Evolutionary conservation across 768 basidiomycete genomes (phyloP), one percentile per base, ranked within the genome.

Genomic region (Tricholoma terreum): DNA sequence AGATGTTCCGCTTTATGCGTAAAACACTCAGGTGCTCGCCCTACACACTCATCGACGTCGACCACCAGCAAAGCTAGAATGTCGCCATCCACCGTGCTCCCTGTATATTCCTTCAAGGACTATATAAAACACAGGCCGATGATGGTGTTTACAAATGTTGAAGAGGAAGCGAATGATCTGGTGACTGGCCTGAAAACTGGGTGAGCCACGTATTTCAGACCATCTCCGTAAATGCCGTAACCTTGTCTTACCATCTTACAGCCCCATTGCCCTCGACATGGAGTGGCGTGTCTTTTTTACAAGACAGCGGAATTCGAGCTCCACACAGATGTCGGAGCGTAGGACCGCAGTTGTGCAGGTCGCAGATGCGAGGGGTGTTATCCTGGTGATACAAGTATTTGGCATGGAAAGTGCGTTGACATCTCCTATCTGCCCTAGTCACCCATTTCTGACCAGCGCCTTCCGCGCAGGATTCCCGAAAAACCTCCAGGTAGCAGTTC

Each of bases 201-300:
- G 61, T 70, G 35, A 30, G 14, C 31, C 52, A 15, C 35, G 38
- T 43, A 15, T 6, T 21, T 8, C 9, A 40, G 21, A 22, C 14
- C 15, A n/a, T 9, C 27, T 22, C 55, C n/a, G 3, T 22, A 6
- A 17, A 36, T 12, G 5, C 14, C 2, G 17, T 43, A 33, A 35
- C 12, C 9, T 14, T 22, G 6, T 49, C 24, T 49, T 9, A 7
- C 34, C 12, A 35, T 33, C 35, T 42, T 31, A 3, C 46, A 70
- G 66, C 12, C 67, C 73, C n/a, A 30, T 74, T 19, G 71, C 69
- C 11, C 64, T 73, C 33, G 73, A 74, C 56, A 63, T 72, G 45
- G 73, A 74, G 56, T 74, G 73, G 73, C 65, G 67, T 24, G 68
- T 69, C 35, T 51, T 66, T 17, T 65, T 55, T 15, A 56, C 54